Evolutionary conservation across 2,329 filamentous ascomycete species (phyloP).

Genomic region (Colletotrichum caudatum): DNA sequence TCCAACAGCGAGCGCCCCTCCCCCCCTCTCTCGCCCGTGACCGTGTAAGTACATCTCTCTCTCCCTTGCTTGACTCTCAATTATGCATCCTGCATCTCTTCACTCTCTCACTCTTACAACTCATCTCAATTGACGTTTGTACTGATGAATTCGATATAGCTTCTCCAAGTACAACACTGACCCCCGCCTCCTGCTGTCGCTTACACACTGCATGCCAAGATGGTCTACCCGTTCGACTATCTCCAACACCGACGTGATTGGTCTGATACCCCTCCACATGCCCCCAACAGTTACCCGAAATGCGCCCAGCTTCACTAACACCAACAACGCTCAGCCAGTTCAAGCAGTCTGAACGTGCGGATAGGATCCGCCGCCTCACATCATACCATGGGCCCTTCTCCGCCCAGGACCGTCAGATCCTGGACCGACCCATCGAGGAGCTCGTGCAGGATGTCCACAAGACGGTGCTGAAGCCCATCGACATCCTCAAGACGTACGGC

Average conservation of each 20-base stretch:
- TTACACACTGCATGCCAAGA: conserved; percentile 19
- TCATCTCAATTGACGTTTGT: not conserved
- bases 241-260: conserved; percentile 78
- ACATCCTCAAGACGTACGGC: conserved; percentile 86
- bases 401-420: conserved; percentile 71
- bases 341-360: conserved; percentile 82
- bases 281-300: not conserved
- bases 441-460: conserved; percentile 83
- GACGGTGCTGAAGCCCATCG: conserved; percentile 72
- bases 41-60: conserved; percentile 31
- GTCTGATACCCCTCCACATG: conserved; percentile 59
- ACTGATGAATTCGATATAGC: not conserved
- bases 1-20: not conserved
- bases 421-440: conserved; percentile 80
- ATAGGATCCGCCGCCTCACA: conserved; percentile 75
- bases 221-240: conserved; percentile 62
- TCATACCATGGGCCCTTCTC: conserved; percentile 76
- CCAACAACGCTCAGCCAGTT: conserved; percentile 66
- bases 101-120: not conserved
- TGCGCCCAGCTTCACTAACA: conserved; percentile 46
- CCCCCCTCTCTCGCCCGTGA: conserved; percentile 15
- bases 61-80: conserved; percentile 10
- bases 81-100: conserved; percentile 3
- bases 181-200: not conserved
- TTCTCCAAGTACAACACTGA: not conserved